A percentile compares a stretch with the other conserved stretches of the same genome.
Evolutionary conservation across 148 eudicot species (phyloP).

Genomic region (Rhododendron vialii): DNA sequence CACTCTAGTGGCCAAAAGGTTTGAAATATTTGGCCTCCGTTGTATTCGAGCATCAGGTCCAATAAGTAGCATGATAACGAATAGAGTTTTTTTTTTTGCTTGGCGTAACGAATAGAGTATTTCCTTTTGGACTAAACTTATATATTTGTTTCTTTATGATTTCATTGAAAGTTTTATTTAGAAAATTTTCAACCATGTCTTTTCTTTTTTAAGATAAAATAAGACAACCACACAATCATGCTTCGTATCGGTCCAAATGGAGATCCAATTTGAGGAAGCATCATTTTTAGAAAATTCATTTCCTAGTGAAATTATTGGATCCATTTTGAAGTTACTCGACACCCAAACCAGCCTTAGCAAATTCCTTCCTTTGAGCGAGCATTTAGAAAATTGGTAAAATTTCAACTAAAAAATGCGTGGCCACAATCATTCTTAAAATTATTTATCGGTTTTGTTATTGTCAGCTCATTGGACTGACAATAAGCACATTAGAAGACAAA

Average conservation of each 20-base stretch:
- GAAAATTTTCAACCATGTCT: background rate
- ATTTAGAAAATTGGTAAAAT: too few species aligned
- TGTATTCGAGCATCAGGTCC: background rate
- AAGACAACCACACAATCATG: background rate
- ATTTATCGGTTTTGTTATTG: too few species aligned
- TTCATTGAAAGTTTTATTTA: too few species aligned
- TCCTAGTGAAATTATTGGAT: background rate
- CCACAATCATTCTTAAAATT: too few species aligned
- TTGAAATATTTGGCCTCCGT: background rate
- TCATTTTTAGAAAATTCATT: background rate
- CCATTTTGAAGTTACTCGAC: background rate
- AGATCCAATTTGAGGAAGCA: background rate
- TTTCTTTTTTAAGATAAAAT: too few species aligned
- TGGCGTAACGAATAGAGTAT: too few species aligned
- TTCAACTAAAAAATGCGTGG: too few species aligned
- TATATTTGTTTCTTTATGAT: too few species aligned
- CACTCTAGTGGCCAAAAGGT: too few species aligned
- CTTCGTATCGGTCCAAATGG: background rate
- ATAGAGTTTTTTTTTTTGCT: too few species aligned
- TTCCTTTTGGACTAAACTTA: background rate
- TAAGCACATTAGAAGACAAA: too few species aligned
- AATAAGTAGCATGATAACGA: background rate
- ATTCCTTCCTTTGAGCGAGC: background rate
- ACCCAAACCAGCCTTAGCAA: background rate
- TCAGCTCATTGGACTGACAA: too few species aligned